Evolutionary conservation across 164 flowering plant genomes (phyloP).

Genomic region (Santalum album): DNA sequence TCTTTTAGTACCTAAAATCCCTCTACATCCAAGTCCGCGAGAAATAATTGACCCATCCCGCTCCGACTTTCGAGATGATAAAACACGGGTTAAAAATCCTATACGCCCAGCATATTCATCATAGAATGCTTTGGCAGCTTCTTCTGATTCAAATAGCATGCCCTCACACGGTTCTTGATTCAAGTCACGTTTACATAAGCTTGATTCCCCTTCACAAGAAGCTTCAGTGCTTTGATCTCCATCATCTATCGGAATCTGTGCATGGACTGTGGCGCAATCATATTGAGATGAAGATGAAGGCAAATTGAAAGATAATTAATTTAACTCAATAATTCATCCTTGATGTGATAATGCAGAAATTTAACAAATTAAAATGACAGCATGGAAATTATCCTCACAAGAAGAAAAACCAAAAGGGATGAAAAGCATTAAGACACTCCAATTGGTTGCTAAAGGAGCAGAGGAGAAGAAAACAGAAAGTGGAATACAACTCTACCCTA

Average conservation of each 20-base stretch:
- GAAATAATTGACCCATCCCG: slow-evolving; percentile 44
- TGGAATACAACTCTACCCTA: too few species aligned
- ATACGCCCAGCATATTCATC: slow-evolving; percentile 39
- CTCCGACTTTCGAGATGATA: slow-evolving; percentile 43
- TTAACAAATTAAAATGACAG: too few species aligned
- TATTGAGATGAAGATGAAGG: not conserved
- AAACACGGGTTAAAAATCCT: slow-evolving; percentile 41
- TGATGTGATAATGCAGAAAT: too few species aligned
- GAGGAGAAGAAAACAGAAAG: too few species aligned
- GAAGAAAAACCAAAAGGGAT: too few species aligned
- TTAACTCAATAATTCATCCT: too few species aligned
- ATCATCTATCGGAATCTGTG: slow-evolving; percentile 8
- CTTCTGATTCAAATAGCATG: slow-evolving; percentile 50
- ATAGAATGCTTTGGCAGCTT: slow-evolving; percentile 42
- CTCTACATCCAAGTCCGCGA: slow-evolving; percentile 37
- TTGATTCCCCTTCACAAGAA: slow-evolving; percentile 15
- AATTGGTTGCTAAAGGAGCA: too few species aligned
- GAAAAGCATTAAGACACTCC: too few species aligned
- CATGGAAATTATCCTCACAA: too few species aligned
- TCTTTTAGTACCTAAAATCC: slow-evolving; percentile 16
- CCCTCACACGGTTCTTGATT: slow-evolving; percentile 40
- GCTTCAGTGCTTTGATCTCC: slow-evolving; percentile 20
- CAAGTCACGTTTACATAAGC: slow-evolving; percentile 15
- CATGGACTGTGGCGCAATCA: too few species aligned
- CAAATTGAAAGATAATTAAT: too few species aligned